These are phyloP conservation scores for Trichomonascaceae sp. DNA, from an alignment of 1,139 yeast genomes.

Conservation along the genomic window DNA sequence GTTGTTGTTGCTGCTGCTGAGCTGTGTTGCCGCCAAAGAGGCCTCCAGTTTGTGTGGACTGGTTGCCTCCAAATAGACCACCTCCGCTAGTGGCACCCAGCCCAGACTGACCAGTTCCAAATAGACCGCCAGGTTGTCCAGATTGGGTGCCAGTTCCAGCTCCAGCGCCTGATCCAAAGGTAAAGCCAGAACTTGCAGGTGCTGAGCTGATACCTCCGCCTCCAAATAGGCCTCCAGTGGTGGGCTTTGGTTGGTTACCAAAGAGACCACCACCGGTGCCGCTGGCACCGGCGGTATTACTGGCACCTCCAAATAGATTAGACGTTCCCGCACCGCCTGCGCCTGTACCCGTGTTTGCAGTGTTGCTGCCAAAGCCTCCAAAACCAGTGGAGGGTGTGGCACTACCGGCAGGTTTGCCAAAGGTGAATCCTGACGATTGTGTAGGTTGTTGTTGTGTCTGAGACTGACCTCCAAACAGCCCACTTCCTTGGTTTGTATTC, in stretches of 20 bases:
- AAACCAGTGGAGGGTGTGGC: too few relatives aligned
- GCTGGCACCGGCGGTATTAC: slow-evolving; percentile 1
- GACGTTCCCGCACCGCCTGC: too few relatives aligned
- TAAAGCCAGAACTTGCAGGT: slow-evolving; percentile 1
- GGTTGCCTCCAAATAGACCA: slow-evolving; percentile 5
- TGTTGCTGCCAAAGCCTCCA: too few relatives aligned
- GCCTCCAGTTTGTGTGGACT: slow-evolving; percentile 5
- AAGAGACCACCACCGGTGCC: slow-evolving; percentile 14
- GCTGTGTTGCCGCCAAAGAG: slow-evolving; percentile 8
- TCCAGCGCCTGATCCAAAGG: slow-evolving; percentile 1
- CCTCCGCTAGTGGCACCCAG: slow-evolving; percentile 4
- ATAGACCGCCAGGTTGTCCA: slow-evolving; percentile 5
- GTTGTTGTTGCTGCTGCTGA: slow-evolving; percentile 25
- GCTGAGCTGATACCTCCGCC: slow-evolving; percentile 1
- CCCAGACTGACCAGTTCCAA: slow-evolving; percentile 5
- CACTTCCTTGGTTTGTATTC: slow-evolving; percentile 14
- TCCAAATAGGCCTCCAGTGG: slow-evolving; percentile 12
- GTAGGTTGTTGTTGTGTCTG: not conserved
- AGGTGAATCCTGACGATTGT: too few relatives aligned
- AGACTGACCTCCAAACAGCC: slow-evolving; percentile 22
- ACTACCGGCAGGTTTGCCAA: too few relatives aligned
- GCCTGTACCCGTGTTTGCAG: too few relatives aligned
- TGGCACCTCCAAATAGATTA: too few relatives aligned
- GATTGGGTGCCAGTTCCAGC: slow-evolving; percentile 2
- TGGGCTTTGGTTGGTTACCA: slow-evolving; percentile 15